Base-by-base conservation (phyloP, 108 stramenopile genomes). In the Phaeodactylum tricornutum region DNA sequence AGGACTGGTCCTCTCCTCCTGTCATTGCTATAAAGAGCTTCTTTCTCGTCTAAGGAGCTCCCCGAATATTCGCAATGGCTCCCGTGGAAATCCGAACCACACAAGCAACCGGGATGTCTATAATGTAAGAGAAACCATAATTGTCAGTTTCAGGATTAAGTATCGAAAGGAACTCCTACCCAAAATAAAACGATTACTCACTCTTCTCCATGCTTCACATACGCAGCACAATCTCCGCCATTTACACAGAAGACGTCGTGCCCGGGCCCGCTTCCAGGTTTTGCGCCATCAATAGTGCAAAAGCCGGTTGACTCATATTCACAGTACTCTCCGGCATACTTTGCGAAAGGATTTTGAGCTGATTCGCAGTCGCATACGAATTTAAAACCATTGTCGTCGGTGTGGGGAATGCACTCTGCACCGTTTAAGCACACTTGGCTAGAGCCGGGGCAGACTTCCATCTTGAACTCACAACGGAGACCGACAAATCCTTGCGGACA, bases 351-450 rank as follows among this genome's bases (percentile, higher is more conserved):
- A 1, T 9, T 2, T 2, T 43, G 9, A 25, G 59, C 71, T 17
- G 38, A 8, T 25, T 59, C 57, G 52, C 77, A 79, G 31, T 79
- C 68, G 38, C 77, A 79, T 2, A 29, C 50, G 43, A 33, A 57
- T 3, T 27, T 21, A 12, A 33, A 34, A n/a, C 44, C 28, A 2
- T 2, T 11, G 4, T 44, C 55, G 34, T 51, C 50, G 2, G 42
- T 35, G n/a, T 47, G 17, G 8, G 28, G 12, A 24, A 65, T 40
- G 43, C 77, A 79, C 31, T 49, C 52, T 20, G 70, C 66, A 16
- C 77, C 77, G 48, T 79, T 60, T 24, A 79, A 43, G 45, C 77
- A 79, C 23, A 69, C 44, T 36, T 66, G 64, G 11, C 71, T 66
- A 8, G 64, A 61, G 8, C 69, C 66, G 0, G 61, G 65, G 40